These are phyloP conservation scores for Diaporthe vaccinii DNA, from an alignment of 2,329 filamentous ascomycete genomes.

Conservation along the genomic window DNA sequence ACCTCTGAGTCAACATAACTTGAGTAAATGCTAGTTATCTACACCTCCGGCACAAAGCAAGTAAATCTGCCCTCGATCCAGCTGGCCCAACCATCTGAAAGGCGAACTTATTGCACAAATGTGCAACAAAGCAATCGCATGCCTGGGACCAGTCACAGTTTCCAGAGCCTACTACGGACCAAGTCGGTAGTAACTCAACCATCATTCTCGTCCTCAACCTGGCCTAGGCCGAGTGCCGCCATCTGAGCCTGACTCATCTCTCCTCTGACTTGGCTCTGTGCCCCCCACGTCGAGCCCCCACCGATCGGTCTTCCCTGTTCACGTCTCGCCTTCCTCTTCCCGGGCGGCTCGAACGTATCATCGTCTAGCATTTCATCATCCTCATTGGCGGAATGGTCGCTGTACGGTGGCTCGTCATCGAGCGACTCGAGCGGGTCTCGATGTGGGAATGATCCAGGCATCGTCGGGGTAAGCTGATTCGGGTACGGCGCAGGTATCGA, in stretches of 20 bases:
- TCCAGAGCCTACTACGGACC: rapidly evolving
- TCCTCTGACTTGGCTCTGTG: background rate
- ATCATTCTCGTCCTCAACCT: background rate
- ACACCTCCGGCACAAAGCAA: too few relatives aligned
- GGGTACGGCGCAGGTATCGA: background rate
- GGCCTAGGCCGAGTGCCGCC: background rate
- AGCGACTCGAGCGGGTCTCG: background rate
- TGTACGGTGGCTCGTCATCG: background rate
- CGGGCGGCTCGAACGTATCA: background rate
- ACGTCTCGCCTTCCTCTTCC: background rate
- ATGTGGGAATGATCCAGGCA: background rate
- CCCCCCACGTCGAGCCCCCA: background rate
- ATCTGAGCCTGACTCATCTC: slow-evolving; percentile 17
- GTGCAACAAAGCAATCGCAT: background rate
- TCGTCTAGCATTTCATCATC: background rate
- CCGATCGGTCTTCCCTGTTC: background rate
- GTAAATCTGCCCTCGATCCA: background rate
- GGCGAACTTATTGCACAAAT: background rate
- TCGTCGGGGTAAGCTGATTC: background rate
- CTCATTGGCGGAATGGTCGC: background rate
- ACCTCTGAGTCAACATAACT: background rate
- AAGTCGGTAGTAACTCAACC: rapidly evolving
- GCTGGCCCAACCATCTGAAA: background rate
- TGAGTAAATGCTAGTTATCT: too few relatives aligned
- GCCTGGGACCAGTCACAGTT: background rate